Conservation (phyloP, 805 yeast species). For the Saturnispora zaruensis region DNA sequence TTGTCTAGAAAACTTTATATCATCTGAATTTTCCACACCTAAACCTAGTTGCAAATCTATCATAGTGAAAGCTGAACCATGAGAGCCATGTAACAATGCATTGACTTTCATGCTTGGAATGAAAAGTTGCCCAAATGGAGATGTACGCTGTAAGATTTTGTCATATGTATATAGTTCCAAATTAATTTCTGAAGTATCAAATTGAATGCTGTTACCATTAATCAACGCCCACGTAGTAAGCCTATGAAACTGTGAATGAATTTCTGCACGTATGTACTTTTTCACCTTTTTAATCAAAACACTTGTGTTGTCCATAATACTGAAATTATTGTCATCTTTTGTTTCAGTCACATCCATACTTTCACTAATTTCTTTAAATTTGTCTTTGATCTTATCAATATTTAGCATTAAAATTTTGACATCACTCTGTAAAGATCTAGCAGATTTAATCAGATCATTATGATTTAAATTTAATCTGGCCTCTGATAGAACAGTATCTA, state of each 20-base stretch:
- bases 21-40: slow-evolving; percentile 34
- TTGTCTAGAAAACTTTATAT: slow-evolving; percentile 25
- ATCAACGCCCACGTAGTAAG: slow-evolving; percentile 3
- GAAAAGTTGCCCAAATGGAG: slow-evolving; percentile 31
- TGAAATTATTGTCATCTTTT: not conserved
- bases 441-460: not conserved
- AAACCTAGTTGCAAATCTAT: slow-evolving; percentile 40
- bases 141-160: slow-evolving; percentile 10
- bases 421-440: not conserved
- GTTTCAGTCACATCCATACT: not conserved
- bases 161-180: slow-evolving; percentile 16
- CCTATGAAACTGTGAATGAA: not conserved
- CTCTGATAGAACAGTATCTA: not conserved
- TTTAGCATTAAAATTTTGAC: not conserved
- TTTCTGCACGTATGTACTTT: not conserved
- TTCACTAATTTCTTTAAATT: not conserved
- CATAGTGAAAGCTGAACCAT: slow-evolving; percentile 33
- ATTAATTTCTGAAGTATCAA: slow-evolving; percentile 11
- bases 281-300: slow-evolving; percentile 5
- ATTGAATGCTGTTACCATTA: slow-evolving; percentile 14
- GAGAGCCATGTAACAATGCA: slow-evolving; percentile 26
- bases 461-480: slow-evolving; percentile 5
- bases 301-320: not conserved
- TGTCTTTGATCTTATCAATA: slow-evolving; percentile 2
- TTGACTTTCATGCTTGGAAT: slow-evolving; percentile 37